Base-by-base conservation (phyloP, 176 grass and related monocot genomes). In the Eragrostis nindensis region DNA sequence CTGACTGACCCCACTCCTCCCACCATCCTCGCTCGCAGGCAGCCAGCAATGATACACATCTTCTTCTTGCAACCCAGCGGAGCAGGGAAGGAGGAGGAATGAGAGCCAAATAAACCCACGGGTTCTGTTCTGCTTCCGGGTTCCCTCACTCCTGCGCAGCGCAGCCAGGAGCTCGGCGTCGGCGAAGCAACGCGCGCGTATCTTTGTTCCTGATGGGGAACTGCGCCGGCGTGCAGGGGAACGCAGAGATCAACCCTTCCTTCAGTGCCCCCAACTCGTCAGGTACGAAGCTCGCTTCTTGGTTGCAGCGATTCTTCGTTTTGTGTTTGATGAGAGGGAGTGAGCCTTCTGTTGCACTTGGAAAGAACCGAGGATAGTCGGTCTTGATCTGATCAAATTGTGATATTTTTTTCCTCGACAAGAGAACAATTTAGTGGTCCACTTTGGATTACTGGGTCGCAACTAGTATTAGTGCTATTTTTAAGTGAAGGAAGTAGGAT, bases 221-320 rank as follows among this genome's bases (percentile, higher is more conserved):
- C 47, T 94, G 92, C 89, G 75, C 66, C 48, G 89, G 86, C 59
- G 89, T 90, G 45, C 63, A 86, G 74, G 77, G 89, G 46, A 91
- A 89, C 80, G 92, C 86, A 18, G 92, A 94, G 92, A 94, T 90
- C 83, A 90, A 88, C 83, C 92, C 88, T 6, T 53, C 89, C 66
- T 83, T 86, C 76, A 94, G 88, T 26, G 86, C 66, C 46, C 89
- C 84, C 10, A 80, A 85, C 60, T 91, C 78, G 17, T 86, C 92
- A 41, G 92, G 92, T 94, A 79, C 38, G 4, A 70, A 16, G 62
- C 71, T 71, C 39, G 21, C 27, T 45, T 52, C 65, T 52, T 81
- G 29, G 25, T 26, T 86, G 11, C 71, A 17, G 55, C 27, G 27
- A 26, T 71, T 61, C 63, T 77, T 12, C 54, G 39, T 40, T 61